Evolutionary conservation across 2,329 filamentous ascomycete species (phyloP).

Genomic region (Byssothecium circinans): DNA sequence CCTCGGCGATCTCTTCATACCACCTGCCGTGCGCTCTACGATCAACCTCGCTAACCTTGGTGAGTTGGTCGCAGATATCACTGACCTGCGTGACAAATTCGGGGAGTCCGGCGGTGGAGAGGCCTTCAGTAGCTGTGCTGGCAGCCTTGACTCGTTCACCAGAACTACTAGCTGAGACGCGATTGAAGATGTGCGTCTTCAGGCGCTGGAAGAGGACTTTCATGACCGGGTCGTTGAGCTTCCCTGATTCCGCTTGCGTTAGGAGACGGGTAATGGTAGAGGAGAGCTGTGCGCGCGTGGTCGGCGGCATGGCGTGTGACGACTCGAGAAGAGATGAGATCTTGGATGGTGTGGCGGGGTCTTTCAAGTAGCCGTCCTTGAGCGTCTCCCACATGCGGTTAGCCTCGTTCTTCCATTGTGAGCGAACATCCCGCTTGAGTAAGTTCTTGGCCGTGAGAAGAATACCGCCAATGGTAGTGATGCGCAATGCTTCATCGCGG

Average conservation of each 20-base stretch:
- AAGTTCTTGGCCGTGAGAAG: slow-evolving; percentile 80
- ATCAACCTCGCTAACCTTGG: slow-evolving; percentile 67
- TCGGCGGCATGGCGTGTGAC: slow-evolving; percentile 52
- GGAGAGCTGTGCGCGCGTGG: slow-evolving; percentile 48
- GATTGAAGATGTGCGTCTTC: slow-evolving; percentile 65
- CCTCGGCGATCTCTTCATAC: slow-evolving; percentile 69
- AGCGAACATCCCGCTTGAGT: slow-evolving; percentile 76
- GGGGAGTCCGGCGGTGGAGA: slow-evolving; percentile 69
- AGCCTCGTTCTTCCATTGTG: slow-evolving; percentile 75
- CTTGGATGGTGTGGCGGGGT: slow-evolving; percentile 52
- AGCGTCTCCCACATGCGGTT: slow-evolving; percentile 70
- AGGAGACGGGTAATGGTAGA: slow-evolving; percentile 54
- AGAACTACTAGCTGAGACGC: slow-evolving; percentile 66
- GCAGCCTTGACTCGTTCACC: slow-evolving; percentile 71
- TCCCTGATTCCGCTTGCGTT: slow-evolving; percentile 53
- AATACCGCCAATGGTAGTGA: slow-evolving; percentile 74
- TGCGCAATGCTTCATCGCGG: slow-evolving; percentile 61
- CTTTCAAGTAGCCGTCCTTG: slow-evolving; percentile 60
- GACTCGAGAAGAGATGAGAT: slow-evolving; percentile 54
- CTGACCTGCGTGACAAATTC: slow-evolving; percentile 73
- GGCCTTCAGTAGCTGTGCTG: slow-evolving; percentile 68
- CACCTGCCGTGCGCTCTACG: slow-evolving; percentile 67
- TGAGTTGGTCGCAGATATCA: slow-evolving; percentile 69
- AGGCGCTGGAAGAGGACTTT: slow-evolving; percentile 69
- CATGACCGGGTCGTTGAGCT: slow-evolving; percentile 63